A percentile compares a stretch with the other conserved stretches of the same genome.
These are phyloP conservation scores for Cyclostephanos invisitatus DNA, from an alignment of 108 stramenopile species.

Conservation along the genomic window DNA sequence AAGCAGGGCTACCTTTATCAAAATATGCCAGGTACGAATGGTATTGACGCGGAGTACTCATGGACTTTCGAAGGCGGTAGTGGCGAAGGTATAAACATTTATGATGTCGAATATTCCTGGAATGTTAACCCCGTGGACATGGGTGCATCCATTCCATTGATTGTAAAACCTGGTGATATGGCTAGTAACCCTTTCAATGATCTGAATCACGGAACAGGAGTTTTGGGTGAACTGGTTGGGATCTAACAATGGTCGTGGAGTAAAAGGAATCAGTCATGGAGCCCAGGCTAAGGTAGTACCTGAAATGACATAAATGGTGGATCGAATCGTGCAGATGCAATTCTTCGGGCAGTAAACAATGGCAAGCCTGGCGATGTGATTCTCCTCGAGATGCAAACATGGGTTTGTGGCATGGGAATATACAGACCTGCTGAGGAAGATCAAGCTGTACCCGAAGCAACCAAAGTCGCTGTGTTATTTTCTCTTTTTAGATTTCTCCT, in stretches of 20 bases:
- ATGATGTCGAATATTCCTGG: slow-evolving; percentile 1
- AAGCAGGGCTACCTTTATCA: slow-evolving; percentile 5
- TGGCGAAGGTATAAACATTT: slow-evolving; percentile 4
- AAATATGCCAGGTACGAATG: not conserved
- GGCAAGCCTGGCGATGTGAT: slow-evolving; percentile 22
- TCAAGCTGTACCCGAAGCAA: slow-evolving; percentile 6
- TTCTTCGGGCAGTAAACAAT: not conserved
- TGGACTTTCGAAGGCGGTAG: slow-evolving; percentile 1
- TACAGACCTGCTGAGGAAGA: slow-evolving; percentile 13
- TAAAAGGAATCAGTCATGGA: slow-evolving; percentile 14
- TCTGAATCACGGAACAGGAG: slow-evolving; percentile 22
- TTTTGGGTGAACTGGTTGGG: slow-evolving; percentile 7
- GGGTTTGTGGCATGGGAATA: slow-evolving; percentile 2
- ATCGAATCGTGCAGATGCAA: slow-evolving; percentile 5
- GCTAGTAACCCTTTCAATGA: not conserved
- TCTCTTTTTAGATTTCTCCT: no score
- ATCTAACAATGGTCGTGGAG: not conserved
- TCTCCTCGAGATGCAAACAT: slow-evolving; percentile 16
- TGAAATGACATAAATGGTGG: not conserved
- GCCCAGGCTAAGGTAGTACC: slow-evolving; percentile 7
- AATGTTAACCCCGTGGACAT: slow-evolving; percentile 2
- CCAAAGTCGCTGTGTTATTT: slow-evolving; percentile 14
- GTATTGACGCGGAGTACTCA: slow-evolving; percentile 15
- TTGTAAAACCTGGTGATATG: not conserved
- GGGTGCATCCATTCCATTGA: not conserved